Conservation (phyloP, 306 rosid genomes). For the Trifolium pratense region DNA sequence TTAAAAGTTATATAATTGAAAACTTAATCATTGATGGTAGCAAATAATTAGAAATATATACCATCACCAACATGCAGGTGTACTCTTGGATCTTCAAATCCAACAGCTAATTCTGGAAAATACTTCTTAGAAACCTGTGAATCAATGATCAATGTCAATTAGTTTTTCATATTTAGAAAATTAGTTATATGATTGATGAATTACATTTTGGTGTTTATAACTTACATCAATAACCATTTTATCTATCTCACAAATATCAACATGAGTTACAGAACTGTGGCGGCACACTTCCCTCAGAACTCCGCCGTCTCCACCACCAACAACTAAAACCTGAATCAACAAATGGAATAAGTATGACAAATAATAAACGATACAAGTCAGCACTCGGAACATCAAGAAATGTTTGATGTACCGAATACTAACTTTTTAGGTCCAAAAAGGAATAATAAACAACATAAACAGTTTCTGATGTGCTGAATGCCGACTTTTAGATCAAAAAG, state of each 20-base stretch:
- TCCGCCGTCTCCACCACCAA: slow-evolving; percentile 99
- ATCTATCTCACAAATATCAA: slow-evolving; percentile 98
- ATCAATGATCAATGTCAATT: slow-evolving; percentile 22
- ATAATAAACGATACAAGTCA: too few relatives aligned
- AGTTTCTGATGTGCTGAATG: neutral
- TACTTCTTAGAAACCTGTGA: slow-evolving; percentile 79
- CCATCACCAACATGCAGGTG: slow-evolving; percentile 93
- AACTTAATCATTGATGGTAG: neutral
- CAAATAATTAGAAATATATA: slow-evolving; percentile 36
- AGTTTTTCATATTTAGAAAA: slow-evolving; percentile 33
- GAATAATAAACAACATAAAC: too few relatives aligned
- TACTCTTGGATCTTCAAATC: slow-evolving; percentile 94
- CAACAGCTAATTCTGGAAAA: slow-evolving; percentile 85
- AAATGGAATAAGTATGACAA: too few relatives aligned
- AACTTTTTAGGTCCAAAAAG: too few relatives aligned
- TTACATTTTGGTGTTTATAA: neutral
- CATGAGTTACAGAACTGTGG: slow-evolving; percentile 78
- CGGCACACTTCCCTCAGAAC: slow-evolving; percentile 90
- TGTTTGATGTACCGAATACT: too few relatives aligned
- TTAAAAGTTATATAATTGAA: neutral
- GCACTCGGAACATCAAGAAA: too few relatives aligned
- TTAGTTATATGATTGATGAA: neutral
- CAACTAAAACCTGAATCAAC: slow-evolving; percentile 77
- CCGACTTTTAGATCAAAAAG: too few relatives aligned
- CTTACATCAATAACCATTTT: slow-evolving; percentile 97